Percentiles rank a stretch among this genome's conserved stretches.
phyloP scores from a whole-genome alignment of 176 grass and related monocot species.

The Alloteropsis semialata region DNA sequence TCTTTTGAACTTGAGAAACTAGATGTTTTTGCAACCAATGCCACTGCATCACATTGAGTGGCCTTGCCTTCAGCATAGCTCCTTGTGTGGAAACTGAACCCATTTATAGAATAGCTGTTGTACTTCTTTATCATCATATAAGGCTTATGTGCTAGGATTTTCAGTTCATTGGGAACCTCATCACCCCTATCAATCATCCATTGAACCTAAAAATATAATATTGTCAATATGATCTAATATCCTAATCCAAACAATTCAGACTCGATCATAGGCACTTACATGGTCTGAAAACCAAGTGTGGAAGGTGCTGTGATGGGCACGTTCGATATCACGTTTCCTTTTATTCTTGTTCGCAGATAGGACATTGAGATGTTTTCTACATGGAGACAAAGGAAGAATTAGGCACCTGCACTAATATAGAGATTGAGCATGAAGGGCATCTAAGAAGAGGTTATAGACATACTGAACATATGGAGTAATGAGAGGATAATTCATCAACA shows the following conservation, averaged over 20 bases:
- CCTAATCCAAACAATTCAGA: no score
- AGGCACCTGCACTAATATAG: background rate
- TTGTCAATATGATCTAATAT: no score
- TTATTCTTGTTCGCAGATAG: background rate
- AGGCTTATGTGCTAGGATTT: background rate
- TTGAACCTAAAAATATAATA: no score
- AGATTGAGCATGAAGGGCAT: background rate
- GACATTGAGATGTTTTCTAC: background rate
- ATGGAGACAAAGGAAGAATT: background rate
- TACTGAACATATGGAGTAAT: background rate
- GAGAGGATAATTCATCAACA: background rate
- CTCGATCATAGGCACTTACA: background rate
- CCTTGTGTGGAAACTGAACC: background rate
- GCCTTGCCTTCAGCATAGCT: background rate
- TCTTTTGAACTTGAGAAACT: background rate
- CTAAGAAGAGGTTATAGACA: background rate
- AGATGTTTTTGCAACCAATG: background rate
- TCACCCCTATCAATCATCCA: no score
- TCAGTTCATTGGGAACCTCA: background rate
- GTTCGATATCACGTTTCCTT: background rate
- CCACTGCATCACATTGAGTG: background rate
- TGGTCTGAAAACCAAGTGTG: background rate
- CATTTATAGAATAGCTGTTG: background rate
- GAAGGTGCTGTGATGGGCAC: background rate
- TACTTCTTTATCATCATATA: background rate